Conservation (phyloP, 371 early-diverging fungal genomes). For the Mortierella sp. region DNA sequence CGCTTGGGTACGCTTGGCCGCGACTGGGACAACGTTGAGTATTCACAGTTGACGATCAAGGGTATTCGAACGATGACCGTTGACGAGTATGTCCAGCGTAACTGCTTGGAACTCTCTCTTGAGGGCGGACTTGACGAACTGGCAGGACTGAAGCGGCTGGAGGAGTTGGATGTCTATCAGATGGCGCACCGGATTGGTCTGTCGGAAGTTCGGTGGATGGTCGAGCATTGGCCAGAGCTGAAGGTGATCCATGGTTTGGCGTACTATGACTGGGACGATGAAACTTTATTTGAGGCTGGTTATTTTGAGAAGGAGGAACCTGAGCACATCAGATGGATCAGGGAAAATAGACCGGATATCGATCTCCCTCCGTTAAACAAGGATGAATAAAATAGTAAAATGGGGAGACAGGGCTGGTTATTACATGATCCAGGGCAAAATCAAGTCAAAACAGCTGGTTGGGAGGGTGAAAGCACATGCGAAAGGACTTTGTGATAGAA, state of each 20-base stretch:
- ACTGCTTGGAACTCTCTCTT: not conserved
- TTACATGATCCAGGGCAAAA: too few species aligned
- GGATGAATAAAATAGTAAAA: not conserved
- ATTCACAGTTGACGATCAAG: not conserved
- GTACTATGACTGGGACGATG: not conserved
- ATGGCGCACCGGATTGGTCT: not conserved
- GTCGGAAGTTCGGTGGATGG: not conserved
- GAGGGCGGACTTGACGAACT: not conserved
- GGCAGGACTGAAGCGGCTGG: not conserved
- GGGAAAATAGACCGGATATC: not conserved
- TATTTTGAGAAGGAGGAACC: not conserved
- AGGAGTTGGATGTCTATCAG: not conserved
- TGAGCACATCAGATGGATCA: not conserved
- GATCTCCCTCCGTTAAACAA: not conserved
- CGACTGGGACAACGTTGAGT: not conserved
- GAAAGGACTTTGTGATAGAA: not conserved
- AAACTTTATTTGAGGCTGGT: not conserved
- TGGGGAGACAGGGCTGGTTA: not conserved
- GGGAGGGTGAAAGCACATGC: not conserved
- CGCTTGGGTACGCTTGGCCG: not conserved
- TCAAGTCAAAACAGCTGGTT: too few species aligned
- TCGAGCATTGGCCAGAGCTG: not conserved
- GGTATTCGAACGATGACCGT: not conserved
- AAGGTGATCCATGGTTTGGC: not conserved
- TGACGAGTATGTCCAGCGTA: not conserved